phyloP scores from a whole-genome alignment of 441 rosid genomes.

The Melastoma candidum region DNA sequence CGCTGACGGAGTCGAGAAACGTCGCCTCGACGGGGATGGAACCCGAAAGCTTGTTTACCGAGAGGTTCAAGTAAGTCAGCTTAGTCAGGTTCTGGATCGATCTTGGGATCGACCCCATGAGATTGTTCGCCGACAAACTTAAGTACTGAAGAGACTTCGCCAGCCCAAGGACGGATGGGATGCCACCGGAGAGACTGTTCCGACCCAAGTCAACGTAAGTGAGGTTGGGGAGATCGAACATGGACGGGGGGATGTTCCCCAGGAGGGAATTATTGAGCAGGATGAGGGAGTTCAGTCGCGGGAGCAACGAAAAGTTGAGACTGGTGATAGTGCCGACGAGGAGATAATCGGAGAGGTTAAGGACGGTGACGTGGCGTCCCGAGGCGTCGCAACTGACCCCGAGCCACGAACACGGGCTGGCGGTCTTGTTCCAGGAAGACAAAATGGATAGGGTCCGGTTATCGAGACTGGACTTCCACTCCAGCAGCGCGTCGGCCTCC shows the following conservation, averaged over 20 bases:
- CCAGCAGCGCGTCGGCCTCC: neutral
- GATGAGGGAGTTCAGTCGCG: neutral
- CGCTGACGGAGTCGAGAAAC: too few relatives aligned
- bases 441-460: neutral
- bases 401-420: neutral
- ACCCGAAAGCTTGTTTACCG: too few relatives aligned
- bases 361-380: neutral
- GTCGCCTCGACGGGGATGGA: too few relatives aligned
- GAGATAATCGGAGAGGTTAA: neutral
- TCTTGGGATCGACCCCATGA: too few relatives aligned
- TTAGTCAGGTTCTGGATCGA: too few relatives aligned
- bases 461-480: neutral
- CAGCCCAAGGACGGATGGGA: neutral
- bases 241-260: neutral
- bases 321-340: neutral
- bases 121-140: too few relatives aligned
- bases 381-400: neutral
- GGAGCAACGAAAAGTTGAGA: neutral
- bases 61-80: too few relatives aligned
- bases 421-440: neutral
- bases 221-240: neutral
- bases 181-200: neutral
- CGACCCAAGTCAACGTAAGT: neutral
- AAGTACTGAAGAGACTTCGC: too few relatives aligned
- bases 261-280: neutral